Evolutionary conservation across 2,329 filamentous ascomycete genomes (phyloP).

Genomic region (Fusarium pininemorale): DNA sequence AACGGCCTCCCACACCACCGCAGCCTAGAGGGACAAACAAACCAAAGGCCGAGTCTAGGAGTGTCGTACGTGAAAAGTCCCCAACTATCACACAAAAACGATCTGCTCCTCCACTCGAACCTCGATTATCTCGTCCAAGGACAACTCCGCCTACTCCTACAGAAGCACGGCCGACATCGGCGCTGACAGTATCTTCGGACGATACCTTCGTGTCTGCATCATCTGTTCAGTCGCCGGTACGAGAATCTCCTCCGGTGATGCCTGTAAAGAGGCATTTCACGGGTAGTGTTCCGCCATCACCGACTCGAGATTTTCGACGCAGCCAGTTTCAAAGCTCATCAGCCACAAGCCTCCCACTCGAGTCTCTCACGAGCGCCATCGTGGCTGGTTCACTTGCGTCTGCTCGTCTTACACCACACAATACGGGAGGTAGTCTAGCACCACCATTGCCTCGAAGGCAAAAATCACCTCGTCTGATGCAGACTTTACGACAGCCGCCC

Average conservation of each 20-base stretch:
- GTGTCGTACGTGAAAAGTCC: conserved; percentile 3
- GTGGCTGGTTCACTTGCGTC: conserved; percentile 79
- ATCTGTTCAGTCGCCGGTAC: conserved; percentile 47
- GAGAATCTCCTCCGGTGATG: conserved; percentile 40
- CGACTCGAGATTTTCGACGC: conserved; percentile 49
- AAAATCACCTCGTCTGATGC: conserved; percentile 65
- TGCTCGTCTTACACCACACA: conserved; percentile 59
- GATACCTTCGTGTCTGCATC: conserved; percentile 58
- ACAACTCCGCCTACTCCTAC: conserved; percentile 17
- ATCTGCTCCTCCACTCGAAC: conserved; percentile 13
- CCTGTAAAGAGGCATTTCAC: conserved; percentile 21
- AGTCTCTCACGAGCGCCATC: conserved; percentile 77
- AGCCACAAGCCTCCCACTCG: conserved; percentile 60
- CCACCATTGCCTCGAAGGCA: conserved; percentile 54
- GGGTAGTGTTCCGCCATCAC: conserved; percentile 48
- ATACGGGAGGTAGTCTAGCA: conserved; percentile 49
- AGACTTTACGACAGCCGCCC: conserved; percentile 70
- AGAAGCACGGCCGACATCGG: conserved; percentile 29
- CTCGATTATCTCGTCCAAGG: conserved; percentile 13
- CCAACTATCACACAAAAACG: conserved; percentile 18
- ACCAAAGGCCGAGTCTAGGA: conserved; percentile 17
- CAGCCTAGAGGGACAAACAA: conserved; percentile 45
- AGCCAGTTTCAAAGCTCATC: conserved; percentile 42
- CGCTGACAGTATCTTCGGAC: conserved; percentile 52
- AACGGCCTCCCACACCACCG: conserved; percentile 50